A percentile compares a stretch with the other conserved stretches of the same genome.
phyloP scores from a whole-genome alignment of 2,329 filamentous ascomycete genomes.

The Cordyceps cateniannulata region DNA sequence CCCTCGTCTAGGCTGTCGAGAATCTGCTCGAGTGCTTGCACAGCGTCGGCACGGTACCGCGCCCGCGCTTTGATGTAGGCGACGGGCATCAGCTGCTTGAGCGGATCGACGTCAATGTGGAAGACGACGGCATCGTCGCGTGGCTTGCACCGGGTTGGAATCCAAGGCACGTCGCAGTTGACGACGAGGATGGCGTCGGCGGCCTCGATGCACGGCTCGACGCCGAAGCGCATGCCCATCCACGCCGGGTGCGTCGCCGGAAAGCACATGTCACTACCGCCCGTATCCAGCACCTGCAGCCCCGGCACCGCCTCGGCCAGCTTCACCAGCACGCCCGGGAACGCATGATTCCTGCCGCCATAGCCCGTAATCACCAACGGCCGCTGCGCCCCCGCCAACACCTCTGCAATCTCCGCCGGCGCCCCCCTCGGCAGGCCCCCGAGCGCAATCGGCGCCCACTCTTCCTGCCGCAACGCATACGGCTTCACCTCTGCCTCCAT shows the following conservation, averaged over 20 bases:
- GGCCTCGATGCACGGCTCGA: slow-evolving; percentile 63
- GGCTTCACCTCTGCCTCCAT: slow-evolving; percentile 80
- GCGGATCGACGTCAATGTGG: slow-evolving; percentile 59
- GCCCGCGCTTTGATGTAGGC: slow-evolving; percentile 63
- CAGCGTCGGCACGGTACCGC: slow-evolving; percentile 60
- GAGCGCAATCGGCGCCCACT: slow-evolving; percentile 66
- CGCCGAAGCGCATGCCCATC: slow-evolving; percentile 66
- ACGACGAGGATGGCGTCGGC: slow-evolving; percentile 82
- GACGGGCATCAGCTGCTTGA: slow-evolving; percentile 67
- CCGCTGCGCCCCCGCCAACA: slow-evolving; percentile 55
- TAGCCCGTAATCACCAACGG: slow-evolving; percentile 69
- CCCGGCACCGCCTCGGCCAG: slow-evolving; percentile 63
- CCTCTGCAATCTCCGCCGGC: slow-evolving; percentile 53
- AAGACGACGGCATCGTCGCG: slow-evolving; percentile 47
- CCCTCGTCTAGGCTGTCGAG: slow-evolving; percentile 50
- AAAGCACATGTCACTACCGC: slow-evolving; percentile 77
- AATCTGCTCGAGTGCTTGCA: slow-evolving; percentile 62
- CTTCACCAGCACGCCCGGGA: slow-evolving; percentile 55
- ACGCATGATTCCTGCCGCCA: slow-evolving; percentile 59
- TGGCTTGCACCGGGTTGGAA: slow-evolving; percentile 65
- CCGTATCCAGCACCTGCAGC: slow-evolving; percentile 66
- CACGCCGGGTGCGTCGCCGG: slow-evolving; percentile 62
- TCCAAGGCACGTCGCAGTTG: slow-evolving; percentile 91
- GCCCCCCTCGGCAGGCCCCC: slow-evolving; percentile 50
- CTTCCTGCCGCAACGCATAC: slow-evolving; percentile 59